Percentiles rank a stretch among this genome's conserved stretches.
Conservation (phyloP, 139 green algal genomes). For the Coelastrella sp. region DNA sequence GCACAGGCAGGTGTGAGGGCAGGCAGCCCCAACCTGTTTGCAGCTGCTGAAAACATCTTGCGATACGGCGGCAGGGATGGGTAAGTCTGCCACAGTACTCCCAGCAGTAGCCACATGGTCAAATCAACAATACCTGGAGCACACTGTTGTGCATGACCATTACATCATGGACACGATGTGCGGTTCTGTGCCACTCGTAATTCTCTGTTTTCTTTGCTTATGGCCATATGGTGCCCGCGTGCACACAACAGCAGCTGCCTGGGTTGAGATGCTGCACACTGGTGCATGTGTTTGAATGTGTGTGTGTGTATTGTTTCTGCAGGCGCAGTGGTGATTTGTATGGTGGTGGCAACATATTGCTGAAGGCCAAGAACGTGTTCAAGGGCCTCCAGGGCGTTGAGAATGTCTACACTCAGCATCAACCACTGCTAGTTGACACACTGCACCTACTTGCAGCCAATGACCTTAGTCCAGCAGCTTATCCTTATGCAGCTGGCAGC, state of each 20-base stretch:
- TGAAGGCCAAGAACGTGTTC: slow-evolving; percentile 77
- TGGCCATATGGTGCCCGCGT: too few relatives aligned
- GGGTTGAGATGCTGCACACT: not conserved
- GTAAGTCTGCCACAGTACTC: slow-evolving; percentile 1
- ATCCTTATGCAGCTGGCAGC: slow-evolving; percentile 73
- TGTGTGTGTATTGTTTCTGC: not conserved
- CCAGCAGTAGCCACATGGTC: not conserved
- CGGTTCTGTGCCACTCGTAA: too few relatives aligned
- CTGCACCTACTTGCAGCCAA: slow-evolving; percentile 77
- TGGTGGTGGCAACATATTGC: slow-evolving; percentile 70
- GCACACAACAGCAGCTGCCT: not conserved
- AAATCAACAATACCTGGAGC: too few relatives aligned
- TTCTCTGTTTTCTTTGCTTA: too few relatives aligned
- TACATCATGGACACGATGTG: too few relatives aligned
- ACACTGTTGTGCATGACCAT: too few relatives aligned
- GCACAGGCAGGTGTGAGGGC: slow-evolving; percentile 48
- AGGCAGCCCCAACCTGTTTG: slow-evolving; percentile 31
- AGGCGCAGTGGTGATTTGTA: slow-evolving; percentile 91
- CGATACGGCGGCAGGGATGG: slow-evolving; percentile 6
- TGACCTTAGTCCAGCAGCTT: slow-evolving; percentile 81
- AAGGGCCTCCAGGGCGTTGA: slow-evolving; percentile 71
- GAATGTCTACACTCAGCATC: slow-evolving; percentile 76
- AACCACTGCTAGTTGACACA: slow-evolving; percentile 84
- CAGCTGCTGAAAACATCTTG: slow-evolving; percentile 36
- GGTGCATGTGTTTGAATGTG: not conserved